A percentile compares a stretch with the other conserved stretches of the same genome.
These are phyloP conservation scores for Lichtheimia ornata DNA, from an alignment of 371 early-diverging fungal genomes.

Conservation along the genomic window DNA sequence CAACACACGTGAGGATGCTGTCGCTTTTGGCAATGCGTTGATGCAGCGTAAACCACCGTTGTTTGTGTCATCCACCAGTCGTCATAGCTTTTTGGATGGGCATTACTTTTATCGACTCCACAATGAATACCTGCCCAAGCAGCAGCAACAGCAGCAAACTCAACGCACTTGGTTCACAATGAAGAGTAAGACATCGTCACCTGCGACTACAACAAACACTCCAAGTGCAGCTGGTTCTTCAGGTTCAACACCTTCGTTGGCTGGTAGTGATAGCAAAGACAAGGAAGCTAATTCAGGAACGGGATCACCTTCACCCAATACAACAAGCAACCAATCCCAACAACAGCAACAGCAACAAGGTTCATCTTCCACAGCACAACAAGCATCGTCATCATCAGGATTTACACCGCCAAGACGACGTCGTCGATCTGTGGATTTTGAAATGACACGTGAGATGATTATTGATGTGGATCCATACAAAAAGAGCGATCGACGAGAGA, in stretches of 20 bases:
- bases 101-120: conserved; percentile 88
- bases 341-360: background rate
- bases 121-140: conserved; percentile 54
- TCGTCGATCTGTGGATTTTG: conserved; percentile 20
- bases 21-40: conserved; percentile 79
- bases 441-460: conserved; percentile 64
- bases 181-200: conserved; percentile 10
- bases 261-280: background rate
- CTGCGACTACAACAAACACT: background rate
- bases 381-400: background rate
- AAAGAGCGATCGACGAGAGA: conserved; percentile 77
- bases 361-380: background rate
- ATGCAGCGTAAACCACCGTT: conserved; percentile 70
- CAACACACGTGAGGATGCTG: conserved; percentile 80
- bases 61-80: conserved; percentile 74
- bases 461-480: conserved; percentile 82
- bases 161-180: conserved; percentile 25
- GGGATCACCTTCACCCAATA: too few relatives aligned
- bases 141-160: conserved; percentile 24
- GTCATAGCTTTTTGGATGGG: conserved; percentile 87
- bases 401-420: background rate
- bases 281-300: background rate
- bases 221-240: background rate
- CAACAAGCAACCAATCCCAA: too few relatives aligned
- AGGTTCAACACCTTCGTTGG: background rate